These are phyloP conservation scores for Aspergillus hortae DNA, from an alignment of 2,329 filamentous ascomycete species.

Conservation along the genomic window DNA sequence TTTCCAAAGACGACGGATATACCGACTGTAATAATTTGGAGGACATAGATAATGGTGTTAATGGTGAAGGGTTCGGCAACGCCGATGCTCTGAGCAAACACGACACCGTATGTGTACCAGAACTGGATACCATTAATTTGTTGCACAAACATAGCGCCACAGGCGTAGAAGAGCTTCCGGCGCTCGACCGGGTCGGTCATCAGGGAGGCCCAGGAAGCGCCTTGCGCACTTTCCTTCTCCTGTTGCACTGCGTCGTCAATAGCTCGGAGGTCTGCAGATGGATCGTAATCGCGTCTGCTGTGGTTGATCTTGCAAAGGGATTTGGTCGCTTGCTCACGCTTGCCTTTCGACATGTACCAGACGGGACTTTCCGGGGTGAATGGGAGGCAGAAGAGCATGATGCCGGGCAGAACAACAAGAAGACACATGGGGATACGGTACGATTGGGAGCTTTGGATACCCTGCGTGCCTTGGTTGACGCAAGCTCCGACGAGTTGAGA, in stretches of 20 bases:
- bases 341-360: constrained; percentile 32
- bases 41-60: constrained; percentile 41
- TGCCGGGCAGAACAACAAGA: constrained; percentile 20
- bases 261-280: constrained; percentile 20
- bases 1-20: constrained; percentile 41
- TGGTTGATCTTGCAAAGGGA: constrained; percentile 34
- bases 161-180: constrained; percentile 45
- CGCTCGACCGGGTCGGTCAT: constrained; percentile 45
- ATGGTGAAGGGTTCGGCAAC: constrained; percentile 42
- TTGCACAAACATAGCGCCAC: constrained; percentile 45
- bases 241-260: constrained; percentile 20
- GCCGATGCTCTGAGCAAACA: constrained; percentile 44
- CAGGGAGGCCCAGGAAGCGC: constrained; percentile 17
- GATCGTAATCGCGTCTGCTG: constrained; percentile 28
- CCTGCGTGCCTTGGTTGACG: constrained; percentile 26
- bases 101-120: constrained; percentile 45
- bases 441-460: constrained; percentile 18
- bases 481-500: constrained; percentile 27
- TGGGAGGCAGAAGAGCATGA: constrained; percentile 21
- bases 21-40: constrained; percentile 43
- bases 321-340: constrained; percentile 24
- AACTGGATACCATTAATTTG: constrained; percentile 51
- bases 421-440: constrained; percentile 28
- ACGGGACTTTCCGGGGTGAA: constrained; percentile 26
- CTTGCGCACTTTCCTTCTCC: constrained; percentile 21